These are phyloP conservation scores for Colletotrichum kahawae DNA, from an alignment of 2,329 filamentous ascomycete genomes.

Conservation along the genomic window DNA sequence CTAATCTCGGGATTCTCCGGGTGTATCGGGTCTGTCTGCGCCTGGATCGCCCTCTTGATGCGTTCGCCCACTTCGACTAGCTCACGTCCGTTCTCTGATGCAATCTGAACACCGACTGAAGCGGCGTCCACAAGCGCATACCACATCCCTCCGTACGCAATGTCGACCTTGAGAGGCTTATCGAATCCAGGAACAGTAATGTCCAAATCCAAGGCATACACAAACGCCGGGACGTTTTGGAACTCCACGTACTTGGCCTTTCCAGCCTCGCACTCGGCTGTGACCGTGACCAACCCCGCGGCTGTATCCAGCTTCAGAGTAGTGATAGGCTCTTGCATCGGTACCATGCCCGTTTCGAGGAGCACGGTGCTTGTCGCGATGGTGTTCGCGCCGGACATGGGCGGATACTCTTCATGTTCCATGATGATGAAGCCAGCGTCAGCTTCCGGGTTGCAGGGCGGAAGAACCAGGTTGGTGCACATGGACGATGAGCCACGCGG, in stretches of 20 bases:
- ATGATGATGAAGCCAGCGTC: slow-evolving; percentile 52
- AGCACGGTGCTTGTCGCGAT: slow-evolving; percentile 49
- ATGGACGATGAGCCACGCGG: slow-evolving; percentile 47
- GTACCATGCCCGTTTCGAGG: slow-evolving; percentile 51
- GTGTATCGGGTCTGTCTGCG: slow-evolving; percentile 41
- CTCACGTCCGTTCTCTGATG: slow-evolving; percentile 32
- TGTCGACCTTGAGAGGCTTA: slow-evolving; percentile 39
- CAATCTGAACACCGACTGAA: slow-evolving; percentile 39
- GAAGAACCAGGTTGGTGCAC: slow-evolving; percentile 44
- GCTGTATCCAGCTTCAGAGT: slow-evolving; percentile 46
- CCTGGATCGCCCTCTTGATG: slow-evolving; percentile 44
- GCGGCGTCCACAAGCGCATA: slow-evolving; percentile 46
- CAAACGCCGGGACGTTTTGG: slow-evolving; percentile 50
- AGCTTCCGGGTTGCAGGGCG: slow-evolving; percentile 47
- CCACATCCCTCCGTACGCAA: slow-evolving; percentile 53
- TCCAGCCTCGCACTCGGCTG: slow-evolving; percentile 41
- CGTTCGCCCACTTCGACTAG: slow-evolving; percentile 47
- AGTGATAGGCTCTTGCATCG: slow-evolving; percentile 49
- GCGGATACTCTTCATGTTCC: slow-evolving; percentile 47
- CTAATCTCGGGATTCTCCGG: slow-evolving; percentile 46
- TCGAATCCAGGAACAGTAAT: slow-evolving; percentile 48
- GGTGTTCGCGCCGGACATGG: slow-evolving; percentile 47
- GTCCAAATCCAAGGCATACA: slow-evolving; percentile 40
- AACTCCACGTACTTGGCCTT: slow-evolving; percentile 50
- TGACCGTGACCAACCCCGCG: slow-evolving; percentile 45